Base-by-base conservation (phyloP, 805 yeast genomes). In the Priceomyces melissophilus region DNA sequence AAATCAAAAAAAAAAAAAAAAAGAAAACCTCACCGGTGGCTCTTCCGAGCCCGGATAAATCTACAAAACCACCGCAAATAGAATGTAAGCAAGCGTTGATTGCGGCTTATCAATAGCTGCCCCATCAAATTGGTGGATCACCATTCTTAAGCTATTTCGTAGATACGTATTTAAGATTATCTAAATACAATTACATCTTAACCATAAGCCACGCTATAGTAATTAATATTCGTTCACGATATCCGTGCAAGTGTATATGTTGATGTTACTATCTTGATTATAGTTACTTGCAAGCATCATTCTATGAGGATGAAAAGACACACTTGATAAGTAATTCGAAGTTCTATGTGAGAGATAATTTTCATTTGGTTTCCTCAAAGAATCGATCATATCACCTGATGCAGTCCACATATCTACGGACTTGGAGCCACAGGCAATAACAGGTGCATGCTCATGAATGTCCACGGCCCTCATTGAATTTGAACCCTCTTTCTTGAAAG, bases 401-500 rank as follows among this genome's bases (percentile, higher is more conserved):
- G 96, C 87, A 3, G 95, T 81, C 86, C 93, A 90, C 4, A 93
- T 63, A 34, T 87, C 83, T 11, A 89, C 80, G 28, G 77, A 73
- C 46, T 84, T 84, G 1, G 90, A 82, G 0, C 96, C 97, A 3
- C 96, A 84, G 2, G 90, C 91, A 42, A 93, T 78, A 2, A 93
- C 73, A 1, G 99, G 98, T 0, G 98, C 99, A 64, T 93, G 99
- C 54, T 93, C 99, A 63, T 93, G 99, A 4, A 87, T 79, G 54
- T 86, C 84, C 41, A 88, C 73, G 14, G 87, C 75, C 6, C 93
- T 77, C 75, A 67, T 53, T 11, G 65, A 60, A 78, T 74, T 61
- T 44, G 61, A 75, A 45, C 69, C 47, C 63, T 52, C 70, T n/a
- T 85, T 84, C 15, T 66, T 68, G 65, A 82, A 87, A 1, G 80